Evolutionary conservation across 2,329 filamentous ascomycete genomes (phyloP), one percentile per base, ranked within the genome.

Genomic region (Penicillium brevicompactum): DNA sequence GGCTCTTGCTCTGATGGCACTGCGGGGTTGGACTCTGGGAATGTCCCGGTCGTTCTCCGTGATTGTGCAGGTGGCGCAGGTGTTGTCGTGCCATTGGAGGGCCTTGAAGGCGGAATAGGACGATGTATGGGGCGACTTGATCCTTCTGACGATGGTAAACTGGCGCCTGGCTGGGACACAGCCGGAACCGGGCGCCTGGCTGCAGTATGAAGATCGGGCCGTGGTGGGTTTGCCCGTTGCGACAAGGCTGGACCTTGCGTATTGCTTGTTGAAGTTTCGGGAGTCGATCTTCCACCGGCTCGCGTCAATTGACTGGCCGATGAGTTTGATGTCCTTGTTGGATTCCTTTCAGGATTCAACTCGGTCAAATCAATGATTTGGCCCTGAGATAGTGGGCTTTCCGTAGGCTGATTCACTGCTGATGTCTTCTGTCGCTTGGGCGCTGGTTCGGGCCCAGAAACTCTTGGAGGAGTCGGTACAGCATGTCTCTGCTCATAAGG

Each of bases 401-500:
- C 49, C n/a, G 44, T 21, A 10, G 14, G 41, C 60, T 32, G 63
- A 52, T 52, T 62, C 56, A 32, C 8, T 24, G 51, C 47, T 8
- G 65, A 53, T 18, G 62, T 58, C 50, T 62, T 72, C 44, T 63
- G 67, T 32, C 72, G 70, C 60, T 78, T 78, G 5, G 64, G 50
- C 4, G 71, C 59, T 34, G 68, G 67, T 50, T 71, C 69, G 7
- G 40, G 44, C 44, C 69, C 67, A 5, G 40, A 47, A 5, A 43
- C 9, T 24, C 49, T 59, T 40, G 60, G 48, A 11, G 37, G 32
- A 16, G 59, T 59, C 16, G 31, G 34, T 11, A 55, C 50, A 32
- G 42, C 49, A 49, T 67, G 58, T 2, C 62, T 59, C 46, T 67
- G 66, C 34, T 91, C 88, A 58, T 85, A 91, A 0, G 89, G 88